A percentile compares a stretch with the other conserved stretches of the same genome.
Conservation (phyloP, 108 stramenopile species). For the Parietichytrium sp. region DNA sequence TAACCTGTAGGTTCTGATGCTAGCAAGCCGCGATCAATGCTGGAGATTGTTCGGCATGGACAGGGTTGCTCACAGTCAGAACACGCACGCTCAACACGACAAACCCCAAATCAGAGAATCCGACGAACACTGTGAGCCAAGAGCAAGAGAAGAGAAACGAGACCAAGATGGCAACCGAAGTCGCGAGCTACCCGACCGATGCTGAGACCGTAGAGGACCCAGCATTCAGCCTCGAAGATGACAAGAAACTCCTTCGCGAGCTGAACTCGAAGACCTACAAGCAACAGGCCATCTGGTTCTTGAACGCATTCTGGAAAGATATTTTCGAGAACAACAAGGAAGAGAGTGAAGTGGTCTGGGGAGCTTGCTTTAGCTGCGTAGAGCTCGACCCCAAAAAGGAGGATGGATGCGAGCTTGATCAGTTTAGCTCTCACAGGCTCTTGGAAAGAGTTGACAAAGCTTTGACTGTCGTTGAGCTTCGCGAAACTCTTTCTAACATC, state of each 20-base stretch:
- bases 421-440: background rate
- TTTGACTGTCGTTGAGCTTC: background rate
- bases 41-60: too few relatives aligned
- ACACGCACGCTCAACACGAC: too few relatives aligned
- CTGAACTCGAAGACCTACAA: constrained; percentile 36
- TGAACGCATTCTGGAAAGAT: constrained; percentile 28
- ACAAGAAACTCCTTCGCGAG: constrained; percentile 2
- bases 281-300: constrained; percentile 38
- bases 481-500: background rate
- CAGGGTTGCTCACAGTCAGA: too few relatives aligned
- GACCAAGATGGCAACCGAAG: background rate
- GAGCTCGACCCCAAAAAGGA: background rate
- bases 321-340: background rate
- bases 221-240: constrained; percentile 1
- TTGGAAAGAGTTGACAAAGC: background rate
- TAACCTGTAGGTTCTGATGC: too few relatives aligned
- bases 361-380: background rate
- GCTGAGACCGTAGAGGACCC: background rate
- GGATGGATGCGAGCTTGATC: constrained; percentile 21
- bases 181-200: background rate
- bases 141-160: background rate
- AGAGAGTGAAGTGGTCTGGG: constrained; percentile 17
- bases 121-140: too few relatives aligned
- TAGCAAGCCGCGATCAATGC: too few relatives aligned
- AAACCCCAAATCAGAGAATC: too few relatives aligned